These are phyloP conservation scores for Trichophaea hybrida DNA, from an alignment of 2,329 filamentous ascomycete genomes.

Conservation along the genomic window DNA sequence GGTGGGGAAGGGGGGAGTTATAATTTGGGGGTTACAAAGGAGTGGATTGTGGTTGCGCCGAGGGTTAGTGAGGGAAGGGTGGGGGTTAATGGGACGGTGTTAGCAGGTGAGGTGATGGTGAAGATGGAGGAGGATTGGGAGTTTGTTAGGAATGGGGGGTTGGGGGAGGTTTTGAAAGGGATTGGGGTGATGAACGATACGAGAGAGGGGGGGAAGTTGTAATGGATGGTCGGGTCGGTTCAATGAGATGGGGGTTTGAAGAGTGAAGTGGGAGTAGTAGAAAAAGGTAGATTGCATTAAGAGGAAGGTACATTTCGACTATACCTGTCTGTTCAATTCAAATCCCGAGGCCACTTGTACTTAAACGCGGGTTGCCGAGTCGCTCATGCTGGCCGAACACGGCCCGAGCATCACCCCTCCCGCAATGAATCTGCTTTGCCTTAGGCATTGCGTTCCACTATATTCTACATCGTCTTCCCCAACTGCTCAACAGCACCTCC, in stretches of 20 bases:
- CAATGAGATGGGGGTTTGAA: not conserved
- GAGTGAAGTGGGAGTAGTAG: not conserved
- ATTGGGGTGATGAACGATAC: not conserved
- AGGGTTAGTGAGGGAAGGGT: not conserved
- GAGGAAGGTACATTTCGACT: no score
- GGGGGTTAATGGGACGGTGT: slow-evolving; percentile 1
- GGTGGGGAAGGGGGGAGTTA: not conserved
- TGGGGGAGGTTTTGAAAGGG: not conserved
- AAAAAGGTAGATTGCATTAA: not conserved
- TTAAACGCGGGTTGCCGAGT: no score
- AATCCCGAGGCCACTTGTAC: no score
- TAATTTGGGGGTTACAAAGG: slow-evolving; percentile 1
- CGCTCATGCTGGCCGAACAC: no score
- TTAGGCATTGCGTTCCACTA: no score
- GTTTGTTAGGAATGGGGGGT: not conserved
- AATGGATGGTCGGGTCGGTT: not conserved
- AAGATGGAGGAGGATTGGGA: slow-evolving; percentile 1
- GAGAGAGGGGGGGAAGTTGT: not conserved
- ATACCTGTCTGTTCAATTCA: no score
- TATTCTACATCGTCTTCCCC: no score
- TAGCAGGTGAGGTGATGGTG: not conserved
- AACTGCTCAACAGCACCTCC: no score
- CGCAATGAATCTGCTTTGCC: no score
- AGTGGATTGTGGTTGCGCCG: slow-evolving; percentile 1
- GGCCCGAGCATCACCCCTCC: no score